Evolutionary conservation across 2,329 filamentous ascomycete genomes (phyloP), one percentile per base, ranked within the genome.

Genomic region (Microdochium paspali): DNA sequence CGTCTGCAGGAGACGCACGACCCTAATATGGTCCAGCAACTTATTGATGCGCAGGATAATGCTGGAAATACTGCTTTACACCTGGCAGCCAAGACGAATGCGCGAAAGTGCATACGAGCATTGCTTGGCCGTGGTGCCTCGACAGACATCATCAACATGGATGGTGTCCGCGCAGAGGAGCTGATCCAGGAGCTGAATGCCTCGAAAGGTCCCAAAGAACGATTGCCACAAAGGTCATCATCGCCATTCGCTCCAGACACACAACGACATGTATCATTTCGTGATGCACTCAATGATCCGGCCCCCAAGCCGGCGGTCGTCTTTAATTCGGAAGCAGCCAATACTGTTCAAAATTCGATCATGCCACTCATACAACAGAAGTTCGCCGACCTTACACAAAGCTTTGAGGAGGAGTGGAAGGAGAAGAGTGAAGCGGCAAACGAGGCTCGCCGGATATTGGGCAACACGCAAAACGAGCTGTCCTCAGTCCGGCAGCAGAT

Each of bases 51-150:
- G 9, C 87, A 90, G 59, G 91, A 98, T 63, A 73, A 83, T 24
- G 84, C 90, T 35, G 91, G 91, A 35, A 94, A 98, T 62, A 97
- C 93, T 0, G 90, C 93, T 3, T 66, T 85, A 46, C 82, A 85
- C 51, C 69, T 85, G 7, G 81, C 82, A 1, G 89, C 91, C 10
- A 83, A 90, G 59, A 84, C 88, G 49, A 88, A 90, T 48, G 89
- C 91, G 18, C 83, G 90, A 42, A 95, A 97, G 57, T 94, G 90
- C 54, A 84, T 95, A 48, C 85, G 93, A 68, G 74, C 83, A 2
- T 66, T 89, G 71, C 65, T 90, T 62, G 82, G 82, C 28, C 84
- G 91, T 45, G 89, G 90, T 50, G 90, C 90, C 3, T 81, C 84
- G 2, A 86, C 89, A 1, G 84, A 95, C 58, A 84, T 97, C 47